A percentile compares a stretch with the other conserved stretches of the same genome.
These are phyloP conservation scores for Gossypium anomalum DNA, from an alignment of 345 rosid genomes.

Conservation along the genomic window DNA sequence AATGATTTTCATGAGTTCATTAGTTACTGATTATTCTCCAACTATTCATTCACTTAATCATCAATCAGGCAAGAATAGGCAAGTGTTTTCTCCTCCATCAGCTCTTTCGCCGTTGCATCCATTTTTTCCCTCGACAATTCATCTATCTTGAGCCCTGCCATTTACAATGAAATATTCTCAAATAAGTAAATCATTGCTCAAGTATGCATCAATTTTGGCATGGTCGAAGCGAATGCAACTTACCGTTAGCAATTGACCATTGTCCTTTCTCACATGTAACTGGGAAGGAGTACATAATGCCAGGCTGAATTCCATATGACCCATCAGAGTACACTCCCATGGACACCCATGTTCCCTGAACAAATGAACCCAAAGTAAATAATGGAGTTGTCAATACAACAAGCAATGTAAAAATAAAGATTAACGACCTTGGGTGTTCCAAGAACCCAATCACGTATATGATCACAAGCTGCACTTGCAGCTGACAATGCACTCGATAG, in stretches of 20 bases:
- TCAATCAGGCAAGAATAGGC: background rate
- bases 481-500: constrained; percentile 1
- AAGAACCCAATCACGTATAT: background rate
- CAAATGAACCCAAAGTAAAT: background rate
- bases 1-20: no score
- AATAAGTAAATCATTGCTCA: background rate
- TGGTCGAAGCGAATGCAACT: background rate
- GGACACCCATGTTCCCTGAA: background rate
- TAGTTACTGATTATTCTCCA: no score
- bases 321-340: constrained; percentile 2
- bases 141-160: background rate
- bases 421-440: background rate
- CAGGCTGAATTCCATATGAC: background rate
- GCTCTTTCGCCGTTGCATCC: constrained; percentile 3
- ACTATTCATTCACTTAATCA: background rate
- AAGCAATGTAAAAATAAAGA: background rate
- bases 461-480: constrained; percentile 1
- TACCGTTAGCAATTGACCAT: constrained; percentile 1
- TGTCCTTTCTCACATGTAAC: background rate
- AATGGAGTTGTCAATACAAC: background rate
- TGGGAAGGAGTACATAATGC: background rate
- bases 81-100: background rate
- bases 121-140: background rate
- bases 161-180: background rate
- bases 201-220: no score